These are phyloP conservation scores for Wallemia hederae DNA, from an alignment of 1,284 basidiomycete species.

Conservation along the genomic window DNA sequence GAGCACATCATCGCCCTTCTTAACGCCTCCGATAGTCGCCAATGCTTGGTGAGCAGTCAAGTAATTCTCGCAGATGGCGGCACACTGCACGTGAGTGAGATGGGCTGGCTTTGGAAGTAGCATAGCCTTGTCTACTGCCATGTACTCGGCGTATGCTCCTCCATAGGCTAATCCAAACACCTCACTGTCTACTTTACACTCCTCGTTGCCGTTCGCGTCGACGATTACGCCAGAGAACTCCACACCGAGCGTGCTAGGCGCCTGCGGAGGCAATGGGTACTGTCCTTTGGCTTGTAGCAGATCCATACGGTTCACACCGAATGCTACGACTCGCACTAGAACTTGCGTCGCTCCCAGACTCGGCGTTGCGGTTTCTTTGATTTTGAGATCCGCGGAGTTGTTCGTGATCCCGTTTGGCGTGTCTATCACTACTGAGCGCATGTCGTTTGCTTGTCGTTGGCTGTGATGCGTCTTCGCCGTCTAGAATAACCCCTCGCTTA, in stretches of 20 bases:
- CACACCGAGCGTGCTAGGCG: constrained; percentile 43
- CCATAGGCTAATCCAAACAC: constrained; percentile 54
- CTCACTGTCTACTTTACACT: constrained; percentile 46
- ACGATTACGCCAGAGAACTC: constrained; percentile 57
- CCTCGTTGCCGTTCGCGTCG: constrained; percentile 25
- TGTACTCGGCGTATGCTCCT: constrained; percentile 82
- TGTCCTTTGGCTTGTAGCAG: constrained; percentile 37
- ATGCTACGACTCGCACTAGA: constrained; percentile 13
- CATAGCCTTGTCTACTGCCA: constrained; percentile 35
- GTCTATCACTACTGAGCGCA: not conserved
- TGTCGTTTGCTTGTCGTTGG: not conserved
- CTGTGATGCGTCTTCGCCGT: too few species aligned
- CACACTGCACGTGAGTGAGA: constrained; percentile 54
- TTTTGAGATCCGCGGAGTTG: not conserved
- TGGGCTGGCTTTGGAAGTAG: constrained; percentile 42
- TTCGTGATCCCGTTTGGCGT: not conserved
- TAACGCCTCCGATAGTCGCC: constrained; percentile 35
- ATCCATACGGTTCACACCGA: constrained; percentile 73
- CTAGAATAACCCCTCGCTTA: too few species aligned
- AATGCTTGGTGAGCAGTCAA: constrained; percentile 66
- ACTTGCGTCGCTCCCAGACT: not conserved
- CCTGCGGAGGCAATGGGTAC: constrained; percentile 50
- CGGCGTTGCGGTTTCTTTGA: not conserved
- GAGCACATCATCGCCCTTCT: constrained; percentile 42
- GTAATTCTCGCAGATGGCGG: constrained; percentile 58